Evolutionary conservation across 305 asterid species (phyloP).

Genomic region (Fraxinus dipetala): DNA sequence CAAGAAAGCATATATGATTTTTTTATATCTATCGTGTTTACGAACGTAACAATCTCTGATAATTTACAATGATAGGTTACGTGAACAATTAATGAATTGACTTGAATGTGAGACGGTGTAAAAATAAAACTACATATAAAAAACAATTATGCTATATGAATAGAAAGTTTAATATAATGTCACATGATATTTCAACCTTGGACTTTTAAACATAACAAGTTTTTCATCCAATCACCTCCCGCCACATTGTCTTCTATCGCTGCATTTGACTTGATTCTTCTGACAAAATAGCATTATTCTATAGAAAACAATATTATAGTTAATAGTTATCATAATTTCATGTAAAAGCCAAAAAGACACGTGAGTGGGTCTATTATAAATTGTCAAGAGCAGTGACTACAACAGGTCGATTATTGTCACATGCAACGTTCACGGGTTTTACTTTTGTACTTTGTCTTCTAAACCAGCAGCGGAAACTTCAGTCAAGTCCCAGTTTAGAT

Average conservation of each 20-base stretch:
- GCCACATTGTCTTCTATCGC: too few species aligned
- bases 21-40: background rate
- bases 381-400: constrained; percentile 50
- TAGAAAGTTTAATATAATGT: too few species aligned
- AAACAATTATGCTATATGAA: too few species aligned
- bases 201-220: too few species aligned
- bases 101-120: background rate
- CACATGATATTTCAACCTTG: too few species aligned
- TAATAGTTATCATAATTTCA: constrained; percentile 9
- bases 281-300: too few species aligned
- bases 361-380: constrained; percentile 65
- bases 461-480: constrained; percentile 43
- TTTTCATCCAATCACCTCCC: too few species aligned
- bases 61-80: background rate
- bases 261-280: too few species aligned
- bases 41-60: background rate
- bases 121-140: background rate
- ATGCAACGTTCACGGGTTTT: constrained; percentile 82
- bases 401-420: constrained; percentile 64
- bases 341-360: constrained; percentile 46
- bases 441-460: constrained; percentile 58
- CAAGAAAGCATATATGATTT: background rate
- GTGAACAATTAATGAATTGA: background rate
- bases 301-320: too few species aligned
- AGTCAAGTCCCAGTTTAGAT: background rate